Evolutionary conservation across 164 flowering plant genomes (phyloP), one percentile per base, ranked within the genome.

Genomic region (Vitis cinerea): DNA sequence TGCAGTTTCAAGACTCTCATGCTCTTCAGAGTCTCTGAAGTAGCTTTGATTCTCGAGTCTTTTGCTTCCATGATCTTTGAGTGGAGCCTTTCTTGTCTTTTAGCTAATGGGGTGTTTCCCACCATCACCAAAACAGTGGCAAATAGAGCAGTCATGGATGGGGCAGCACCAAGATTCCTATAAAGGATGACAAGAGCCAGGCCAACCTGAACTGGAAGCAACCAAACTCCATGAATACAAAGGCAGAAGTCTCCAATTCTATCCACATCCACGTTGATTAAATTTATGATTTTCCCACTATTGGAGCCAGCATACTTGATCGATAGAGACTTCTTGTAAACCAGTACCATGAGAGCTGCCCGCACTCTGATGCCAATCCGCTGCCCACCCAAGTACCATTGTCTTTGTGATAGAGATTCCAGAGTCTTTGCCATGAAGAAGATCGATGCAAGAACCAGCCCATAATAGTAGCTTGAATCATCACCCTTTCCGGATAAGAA

Each of bases 341-440:
- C 82, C 62, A 83, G 19, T 1, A 76, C 87, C 69, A 81, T 84
- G 1, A 88, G 84, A 60, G 91, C 90, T 48, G 95, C 88, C 37
- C 87, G 75, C 2, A 90, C 84, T 56, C 84, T 79, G 58, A 87
- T 78, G 3, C 98, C 95, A 48, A 90, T 82, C 4, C 85, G 78
- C 3, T 81, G 85, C 44, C 92, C 92, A 49, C 98, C 98, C 64
- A 91, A 93, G 61, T 87, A 90, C 98, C 92, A 93, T 69, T 85
- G 91, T 60, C 95, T 72, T 64, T 93, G 97, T 60, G 92, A 81
- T 50, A 91, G 74, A 0, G 97, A 91, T 68, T 91, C 98, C n/a
- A 87, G 69, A 2, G 84, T 84, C 80, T 93, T 93, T 11, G 89
- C 76, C 6, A 86, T 55, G 73, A 93, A 88, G 81, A 93, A 84